phyloP scores from a whole-genome alignment of 495 filamentous ascomycete genomes.

The Rhypophila decipiens region DNA sequence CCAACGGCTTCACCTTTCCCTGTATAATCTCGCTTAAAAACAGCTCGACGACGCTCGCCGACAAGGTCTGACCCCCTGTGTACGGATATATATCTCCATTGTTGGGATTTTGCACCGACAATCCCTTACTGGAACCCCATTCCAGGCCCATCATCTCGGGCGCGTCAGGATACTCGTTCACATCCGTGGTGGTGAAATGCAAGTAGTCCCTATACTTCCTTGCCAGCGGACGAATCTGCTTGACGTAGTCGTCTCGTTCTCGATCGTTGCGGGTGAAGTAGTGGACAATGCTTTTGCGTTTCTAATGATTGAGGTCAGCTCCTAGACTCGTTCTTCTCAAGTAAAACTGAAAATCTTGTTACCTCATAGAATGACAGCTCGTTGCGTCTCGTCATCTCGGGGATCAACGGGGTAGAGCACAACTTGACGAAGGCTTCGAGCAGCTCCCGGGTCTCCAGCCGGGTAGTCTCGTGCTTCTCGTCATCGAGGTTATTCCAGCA shows the following conservation, averaged over 20 bases:
- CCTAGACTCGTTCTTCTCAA: not conserved
- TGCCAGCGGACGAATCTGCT: constrained; percentile 33
- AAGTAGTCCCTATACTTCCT: constrained; percentile 44
- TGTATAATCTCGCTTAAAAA: constrained; percentile 41
- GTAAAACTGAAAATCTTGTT: not conserved
- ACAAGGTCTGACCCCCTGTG: constrained; percentile 18
- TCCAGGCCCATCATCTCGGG: constrained; percentile 30
- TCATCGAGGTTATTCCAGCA: constrained; percentile 38
- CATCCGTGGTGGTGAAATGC: constrained; percentile 40
- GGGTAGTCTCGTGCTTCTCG: constrained; percentile 25
- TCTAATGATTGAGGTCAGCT: constrained; percentile 15
- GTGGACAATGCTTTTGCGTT: constrained; percentile 40
- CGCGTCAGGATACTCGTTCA: constrained; percentile 42
- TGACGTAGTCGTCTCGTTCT: constrained; percentile 24
- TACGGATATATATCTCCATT: constrained; percentile 39
- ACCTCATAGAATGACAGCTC: constrained; percentile 38
- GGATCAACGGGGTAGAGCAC: constrained; percentile 32
- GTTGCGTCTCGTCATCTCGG: constrained; percentile 38
- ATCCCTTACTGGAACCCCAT: constrained; percentile 12
- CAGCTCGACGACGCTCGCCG: constrained; percentile 27
- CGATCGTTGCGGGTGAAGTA: constrained; percentile 27
- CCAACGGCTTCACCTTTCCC: constrained; percentile 36
- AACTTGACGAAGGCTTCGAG: constrained; percentile 31
- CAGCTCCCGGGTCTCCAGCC: constrained; percentile 19
- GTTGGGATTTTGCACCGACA: constrained; percentile 39